phyloP scores from a whole-genome alignment of 108 stramenopile species.

The Cyclotella choctawhatcheeana region DNA sequence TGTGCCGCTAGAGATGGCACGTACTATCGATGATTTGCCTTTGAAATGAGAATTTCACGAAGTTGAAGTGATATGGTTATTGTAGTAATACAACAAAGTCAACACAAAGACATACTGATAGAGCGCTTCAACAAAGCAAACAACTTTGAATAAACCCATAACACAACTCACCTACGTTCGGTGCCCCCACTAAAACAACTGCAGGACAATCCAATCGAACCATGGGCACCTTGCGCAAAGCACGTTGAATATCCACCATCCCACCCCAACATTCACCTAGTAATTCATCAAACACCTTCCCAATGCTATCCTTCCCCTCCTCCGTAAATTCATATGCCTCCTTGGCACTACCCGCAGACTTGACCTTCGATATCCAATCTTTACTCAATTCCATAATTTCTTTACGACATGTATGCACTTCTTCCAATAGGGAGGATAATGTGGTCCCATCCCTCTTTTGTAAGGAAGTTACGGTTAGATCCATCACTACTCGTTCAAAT shows the following conservation, averaged over 20 bases:
- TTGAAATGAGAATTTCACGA: no score
- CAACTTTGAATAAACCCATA: not conserved
- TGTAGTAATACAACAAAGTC: not conserved
- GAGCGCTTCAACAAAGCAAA: not conserved
- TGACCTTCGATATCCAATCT: constrained; percentile 86
- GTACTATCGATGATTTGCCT: constrained; percentile 89
- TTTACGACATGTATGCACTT: constrained; percentile 87
- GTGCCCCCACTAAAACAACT: constrained; percentile 94
- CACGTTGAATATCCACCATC: constrained; percentile 82
- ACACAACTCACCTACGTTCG: constrained; percentile 86
- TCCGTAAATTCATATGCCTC: constrained; percentile 52
- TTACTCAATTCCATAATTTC: constrained; percentile 70
- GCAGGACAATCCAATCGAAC: constrained; percentile 91
- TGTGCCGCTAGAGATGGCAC: constrained; percentile 88
- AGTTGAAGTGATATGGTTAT: no score
- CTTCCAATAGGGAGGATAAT: constrained; percentile 59
- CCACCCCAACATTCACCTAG: constrained; percentile 63
- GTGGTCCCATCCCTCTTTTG: constrained; percentile 82
- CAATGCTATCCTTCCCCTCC: constrained; percentile 37
- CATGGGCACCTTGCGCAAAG: constrained; percentile 86
- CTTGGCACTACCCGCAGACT: constrained; percentile 73
- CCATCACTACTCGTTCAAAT: constrained; percentile 92
- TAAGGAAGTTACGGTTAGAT: constrained; percentile 82
- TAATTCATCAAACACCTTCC: constrained; percentile 67
- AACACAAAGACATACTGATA: not conserved